These are phyloP conservation scores for Trichomonascus vanleenenianus DNA, from an alignment of 805 yeast genomes.

Conservation along the genomic window DNA sequence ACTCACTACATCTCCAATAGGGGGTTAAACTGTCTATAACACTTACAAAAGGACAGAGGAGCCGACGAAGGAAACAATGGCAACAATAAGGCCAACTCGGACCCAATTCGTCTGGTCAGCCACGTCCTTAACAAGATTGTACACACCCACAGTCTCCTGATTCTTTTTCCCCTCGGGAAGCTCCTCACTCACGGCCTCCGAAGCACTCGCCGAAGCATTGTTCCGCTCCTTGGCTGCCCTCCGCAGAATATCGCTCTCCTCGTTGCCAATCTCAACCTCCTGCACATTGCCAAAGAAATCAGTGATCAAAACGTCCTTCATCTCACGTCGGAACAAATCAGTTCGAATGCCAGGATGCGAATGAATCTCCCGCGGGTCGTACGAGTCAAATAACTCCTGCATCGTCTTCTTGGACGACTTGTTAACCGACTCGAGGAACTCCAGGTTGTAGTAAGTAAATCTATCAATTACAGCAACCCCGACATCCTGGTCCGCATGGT, in stretches of 20 bases:
- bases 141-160: no score
- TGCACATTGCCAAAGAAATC: slow-evolving; percentile 95
- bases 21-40: no score
- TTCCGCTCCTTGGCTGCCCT: no score
- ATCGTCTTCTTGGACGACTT: slow-evolving; percentile 68
- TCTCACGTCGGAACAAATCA: slow-evolving; percentile 62
- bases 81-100: no score
- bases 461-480: slow-evolving; percentile 98
- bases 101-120: no score
- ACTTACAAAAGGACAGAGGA: no score
- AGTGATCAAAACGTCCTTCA: slow-evolving; percentile 65
- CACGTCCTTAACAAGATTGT: no score
- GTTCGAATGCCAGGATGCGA: slow-evolving; percentile 91
- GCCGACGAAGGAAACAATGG: no score
- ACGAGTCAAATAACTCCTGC: slow-evolving; percentile 76
- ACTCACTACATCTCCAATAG: no score
- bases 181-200: no score
- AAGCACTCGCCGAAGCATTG: no score
- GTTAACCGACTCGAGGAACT: slow-evolving; percentile 74
- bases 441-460: slow-evolving; percentile 87
- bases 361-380: slow-evolving; percentile 77
- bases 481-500: slow-evolving; percentile 88
- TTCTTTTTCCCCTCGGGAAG: no score
- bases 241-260: slow-evolving; percentile 11
- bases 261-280: slow-evolving; percentile 58